Evolutionary conservation across 1,139 yeast species (phyloP), one percentile per base, ranked within the genome.

Genomic region (Magnusiomyces magnusii): DNA sequence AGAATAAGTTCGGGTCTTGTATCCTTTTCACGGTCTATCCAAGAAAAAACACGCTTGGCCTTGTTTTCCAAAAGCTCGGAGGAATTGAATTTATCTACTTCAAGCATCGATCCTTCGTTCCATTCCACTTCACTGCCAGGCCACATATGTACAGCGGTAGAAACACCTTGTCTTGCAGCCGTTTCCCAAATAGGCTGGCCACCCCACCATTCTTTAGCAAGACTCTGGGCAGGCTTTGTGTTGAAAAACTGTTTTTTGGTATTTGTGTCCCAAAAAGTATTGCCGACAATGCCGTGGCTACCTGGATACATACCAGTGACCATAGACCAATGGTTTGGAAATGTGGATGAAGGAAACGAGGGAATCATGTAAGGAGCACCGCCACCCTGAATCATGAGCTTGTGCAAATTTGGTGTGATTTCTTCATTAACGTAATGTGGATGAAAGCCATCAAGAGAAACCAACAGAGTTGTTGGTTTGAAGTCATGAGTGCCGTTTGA

Each of bases 131-230:
- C 96, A 62, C 91, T 84, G 0, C 97, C 96, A 0, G 97, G 97
- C 96, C 96, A 91, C 96, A 91, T 90, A 70, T 91, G 96, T n/a
- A 89, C 85, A 0, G 95, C 96, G 1, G 87, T 76, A 17, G 76
- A 76, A 3, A 87, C 80, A 0, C 84, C 85, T 62, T 86, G 87
- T n/a, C 71, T 71, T 28, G 76, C 76, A 0, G 95, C 91, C 0
- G 96, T 87, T 53, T 78, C 75, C 97, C 97, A 91, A 31, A 91
- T 71, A 0, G 97, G 95, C 68, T 88, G 95, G 36, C 96, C 96
- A 10, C 95, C 93, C 96, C 96, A 89, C 76, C 88, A 87, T 36
- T 77, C 81, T 0, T 85, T 83, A 55, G 81, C 73, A 1, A 84
- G 76, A 3, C 91, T 86, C 54, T 72, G 67, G 34, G 76, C 74